Evolutionary conservation across 208 protist species (phyloP).

Genomic region (Leishmania lainsoni): DNA sequence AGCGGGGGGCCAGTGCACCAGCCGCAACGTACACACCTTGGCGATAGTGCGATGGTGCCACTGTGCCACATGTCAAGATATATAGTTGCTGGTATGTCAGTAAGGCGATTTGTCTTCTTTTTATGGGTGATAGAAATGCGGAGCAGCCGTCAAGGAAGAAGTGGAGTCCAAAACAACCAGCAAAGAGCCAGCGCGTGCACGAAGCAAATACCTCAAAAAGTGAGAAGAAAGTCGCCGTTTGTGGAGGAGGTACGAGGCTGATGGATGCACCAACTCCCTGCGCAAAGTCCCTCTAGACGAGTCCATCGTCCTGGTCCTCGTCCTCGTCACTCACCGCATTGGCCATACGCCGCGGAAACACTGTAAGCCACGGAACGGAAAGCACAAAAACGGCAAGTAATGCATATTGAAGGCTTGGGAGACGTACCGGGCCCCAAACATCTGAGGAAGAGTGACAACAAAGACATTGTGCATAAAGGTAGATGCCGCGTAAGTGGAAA

Average conservation of each 20-base stretch:
- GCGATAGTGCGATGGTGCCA: background rate
- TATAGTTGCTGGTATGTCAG: background rate
- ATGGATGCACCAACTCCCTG: background rate
- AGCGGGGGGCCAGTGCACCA: background rate
- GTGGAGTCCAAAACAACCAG: background rate
- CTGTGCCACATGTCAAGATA: background rate
- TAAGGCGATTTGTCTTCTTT: background rate
- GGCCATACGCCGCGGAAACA: constrained; percentile 15
- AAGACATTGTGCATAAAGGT: constrained; percentile 64
- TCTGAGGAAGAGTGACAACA: constrained; percentile 40
- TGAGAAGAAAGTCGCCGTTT: constrained; percentile 1
- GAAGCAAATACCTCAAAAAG: background rate
- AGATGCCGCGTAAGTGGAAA: constrained; percentile 68
- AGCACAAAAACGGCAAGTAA: constrained; percentile 39
- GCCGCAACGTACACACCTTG: background rate
- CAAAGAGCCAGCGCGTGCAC: background rate
- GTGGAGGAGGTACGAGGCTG: background rate
- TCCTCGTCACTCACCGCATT: constrained; percentile 23
- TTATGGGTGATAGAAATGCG: background rate
- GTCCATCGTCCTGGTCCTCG: constrained; percentile 15
- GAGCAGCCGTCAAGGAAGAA: constrained; percentile 7
- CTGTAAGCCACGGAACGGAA: constrained; percentile 27
- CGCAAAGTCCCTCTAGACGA: background rate
- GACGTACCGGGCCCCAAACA: constrained; percentile 56
- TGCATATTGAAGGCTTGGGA: constrained; percentile 56